Conservation (phyloP, 1,139 yeast genomes). For the Yamadazyma sp. region DNA sequence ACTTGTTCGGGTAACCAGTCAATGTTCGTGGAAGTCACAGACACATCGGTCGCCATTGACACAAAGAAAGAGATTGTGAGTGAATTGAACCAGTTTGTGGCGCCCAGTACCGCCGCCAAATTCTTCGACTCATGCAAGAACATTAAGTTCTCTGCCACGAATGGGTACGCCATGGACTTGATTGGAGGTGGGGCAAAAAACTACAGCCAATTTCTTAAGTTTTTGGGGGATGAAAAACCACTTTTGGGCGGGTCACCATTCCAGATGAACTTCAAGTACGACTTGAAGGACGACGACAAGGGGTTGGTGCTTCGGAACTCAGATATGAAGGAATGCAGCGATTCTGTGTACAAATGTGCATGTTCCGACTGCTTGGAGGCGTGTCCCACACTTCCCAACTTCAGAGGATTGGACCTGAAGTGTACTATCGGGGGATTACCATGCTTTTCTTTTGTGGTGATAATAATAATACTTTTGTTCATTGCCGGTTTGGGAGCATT, state of each 20-base stretch:
- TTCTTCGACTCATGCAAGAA: conserved; percentile 85
- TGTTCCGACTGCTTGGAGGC: conserved; percentile 85
- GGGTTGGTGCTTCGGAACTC: conserved; percentile 29
- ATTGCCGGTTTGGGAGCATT: conserved; percentile 38
- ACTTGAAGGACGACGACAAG: conserved; percentile 17
- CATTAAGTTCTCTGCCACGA: conserved; percentile 90
- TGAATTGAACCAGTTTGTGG: conserved; percentile 66
- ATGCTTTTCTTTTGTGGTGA: conserved; percentile 68
- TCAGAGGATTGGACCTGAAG: conserved; percentile 28
- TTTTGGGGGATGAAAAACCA: conserved; percentile 93
- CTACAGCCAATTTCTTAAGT: conserved; percentile 72
- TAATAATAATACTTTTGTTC: conserved; percentile 48
- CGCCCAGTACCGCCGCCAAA: conserved; percentile 55
- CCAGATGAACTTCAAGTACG: conserved; percentile 77
- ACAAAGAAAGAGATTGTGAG: conserved; percentile 63
- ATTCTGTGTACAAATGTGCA: conserved; percentile 71
- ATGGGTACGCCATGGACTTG: conserved; percentile 94
- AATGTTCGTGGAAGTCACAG: conserved; percentile 65
- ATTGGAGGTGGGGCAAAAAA: conserved; percentile 94
- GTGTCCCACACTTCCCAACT: conserved; percentile 66
- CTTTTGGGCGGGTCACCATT: conserved; percentile 93
- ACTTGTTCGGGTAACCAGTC: conserved; percentile 90
- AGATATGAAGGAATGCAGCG: conserved; percentile 57
- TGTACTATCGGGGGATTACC: conserved; percentile 68
- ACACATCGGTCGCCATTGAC: conserved; percentile 49